These are phyloP conservation scores for Saccharomyces hybrid DNA, from an alignment of 1,139 yeast species.

Conservation along the genomic window DNA sequence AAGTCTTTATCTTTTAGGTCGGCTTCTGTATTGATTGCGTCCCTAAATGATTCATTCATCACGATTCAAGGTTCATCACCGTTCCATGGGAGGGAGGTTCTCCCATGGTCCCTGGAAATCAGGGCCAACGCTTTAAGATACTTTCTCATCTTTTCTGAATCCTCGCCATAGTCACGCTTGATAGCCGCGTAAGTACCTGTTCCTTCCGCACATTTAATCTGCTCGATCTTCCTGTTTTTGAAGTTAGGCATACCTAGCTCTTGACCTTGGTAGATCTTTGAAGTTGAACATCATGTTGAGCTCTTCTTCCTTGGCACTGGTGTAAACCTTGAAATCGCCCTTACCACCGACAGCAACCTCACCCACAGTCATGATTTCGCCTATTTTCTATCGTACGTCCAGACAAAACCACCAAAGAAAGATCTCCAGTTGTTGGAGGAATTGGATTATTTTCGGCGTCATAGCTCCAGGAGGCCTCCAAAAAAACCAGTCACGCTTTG, in stretches of 20 bases:
- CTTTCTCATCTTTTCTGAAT: background rate
- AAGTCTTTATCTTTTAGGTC: background rate
- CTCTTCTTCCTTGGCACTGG: background rate
- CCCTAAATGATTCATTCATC: background rate
- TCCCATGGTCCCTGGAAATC: background rate
- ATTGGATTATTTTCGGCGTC: background rate
- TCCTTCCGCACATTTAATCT: background rate
- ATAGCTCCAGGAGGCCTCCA: background rate
- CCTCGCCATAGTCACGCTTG: background rate
- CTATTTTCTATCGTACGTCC: too few relatives aligned
- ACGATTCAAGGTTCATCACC: background rate
- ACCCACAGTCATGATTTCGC: background rate
- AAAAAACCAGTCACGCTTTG: background rate
- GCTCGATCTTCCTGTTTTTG: background rate
- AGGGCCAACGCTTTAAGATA: background rate
- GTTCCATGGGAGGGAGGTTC: background rate
- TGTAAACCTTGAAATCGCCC: background rate
- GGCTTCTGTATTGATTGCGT: background rate
- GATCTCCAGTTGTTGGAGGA: background rate
- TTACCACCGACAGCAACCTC: background rate
- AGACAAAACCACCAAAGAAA: background rate
- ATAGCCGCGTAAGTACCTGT: background rate
- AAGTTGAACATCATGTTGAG: background rate
- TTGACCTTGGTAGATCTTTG: background rate
- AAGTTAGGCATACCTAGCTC: background rate